Percentiles rank a stretch among this genome's conserved stretches.
phyloP scores from a whole-genome alignment of 1,139 yeast genomes.

The Geotrichum klebahnii region DNA sequence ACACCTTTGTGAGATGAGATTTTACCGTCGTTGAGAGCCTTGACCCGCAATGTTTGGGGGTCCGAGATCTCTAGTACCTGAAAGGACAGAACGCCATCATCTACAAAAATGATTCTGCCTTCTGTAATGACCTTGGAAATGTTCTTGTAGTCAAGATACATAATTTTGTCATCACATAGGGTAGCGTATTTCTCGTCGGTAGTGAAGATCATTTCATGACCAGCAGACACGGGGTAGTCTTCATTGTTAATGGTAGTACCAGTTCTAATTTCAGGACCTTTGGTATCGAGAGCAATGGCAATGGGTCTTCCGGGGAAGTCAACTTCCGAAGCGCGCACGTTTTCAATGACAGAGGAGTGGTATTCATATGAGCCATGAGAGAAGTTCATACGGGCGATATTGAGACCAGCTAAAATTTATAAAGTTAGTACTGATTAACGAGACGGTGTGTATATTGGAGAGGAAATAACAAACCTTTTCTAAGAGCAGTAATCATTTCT shows the following conservation, averaged over 20 bases:
- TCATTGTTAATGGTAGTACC: conserved; percentile 79
- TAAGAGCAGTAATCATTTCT: conserved; percentile 76
- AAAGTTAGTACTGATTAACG: neutral
- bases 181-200: conserved; percentile 78
- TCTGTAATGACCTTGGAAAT: conserved; percentile 85
- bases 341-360: conserved; percentile 94
- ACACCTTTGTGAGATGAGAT: conserved; percentile 98
- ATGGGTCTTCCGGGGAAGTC: conserved; percentile 91
- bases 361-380: conserved; percentile 96
- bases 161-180: conserved; percentile 67
- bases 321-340: conserved; percentile 90
- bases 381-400: conserved; percentile 97
- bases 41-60: conserved; percentile 74
- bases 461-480: conserved; percentile 48
- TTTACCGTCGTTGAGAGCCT: conserved; percentile 89
- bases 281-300: conserved; percentile 97
- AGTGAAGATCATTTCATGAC: conserved; percentile 89
- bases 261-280: conserved; percentile 99
- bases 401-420: conserved; percentile 64
- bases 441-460: neutral
- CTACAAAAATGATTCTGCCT: conserved; percentile 89
- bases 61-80: conserved; percentile 82
- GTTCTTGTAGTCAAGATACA: conserved; percentile 93
- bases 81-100: conserved; percentile 96
- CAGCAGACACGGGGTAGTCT: conserved; percentile 78